Evolutionary conservation across 2,329 filamentous ascomycete genomes (phyloP), one percentile per base, ranked within the genome.

Genomic region (Fonsecaea pedrosoi): DNA sequence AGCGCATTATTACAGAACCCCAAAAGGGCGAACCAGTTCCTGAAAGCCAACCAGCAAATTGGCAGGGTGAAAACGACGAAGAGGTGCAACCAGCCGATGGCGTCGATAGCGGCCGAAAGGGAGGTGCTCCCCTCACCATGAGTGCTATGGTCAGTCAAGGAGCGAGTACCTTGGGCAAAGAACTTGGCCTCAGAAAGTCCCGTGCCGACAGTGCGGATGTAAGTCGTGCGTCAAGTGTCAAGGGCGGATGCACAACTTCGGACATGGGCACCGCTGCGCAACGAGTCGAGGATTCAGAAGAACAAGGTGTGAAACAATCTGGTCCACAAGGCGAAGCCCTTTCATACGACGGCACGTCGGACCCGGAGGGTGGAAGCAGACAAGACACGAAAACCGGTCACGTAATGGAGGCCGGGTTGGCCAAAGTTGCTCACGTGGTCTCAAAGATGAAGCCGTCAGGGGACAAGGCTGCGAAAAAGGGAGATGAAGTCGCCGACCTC

Each of bases 171-270:
- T 79, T 83, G 12, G 82, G 86, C 67, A 91, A 88, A 74, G 85
- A 88, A 56, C 80, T 96, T 1, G 92, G 92, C 0, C 74, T 95
- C 58, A 81, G 90, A 34, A 85, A 84, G 4, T 85, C 88, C 66
- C 89, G 85, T 6, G 86, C 89, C 0, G 84, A 84, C 0, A 92
- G 90, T 70, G 86, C 84, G 1, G 83, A 87, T 62, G 82, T 92
- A 15, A 94, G 91, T 75, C 86, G 88, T 69, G 90, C 91, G 1
- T 93, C 88, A 73, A 94, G 90, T 74, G 78, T 92, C 21, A 76
- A 62, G 38, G 69, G 82, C 80, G 73, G 35, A 85, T 38, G 56
- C 32, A 30, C 53, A 56, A 40, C 65, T 82, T 79, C 73, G 85
- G 21, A 59, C 12, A 54, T 62, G 34, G 42, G 37, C 54, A 35